Percentiles rank a stretch among this genome's conserved stretches.
Evolutionary conservation across 2,329 filamentous ascomycete genomes (phyloP).

Genomic region (Epichloe festucae): DNA sequence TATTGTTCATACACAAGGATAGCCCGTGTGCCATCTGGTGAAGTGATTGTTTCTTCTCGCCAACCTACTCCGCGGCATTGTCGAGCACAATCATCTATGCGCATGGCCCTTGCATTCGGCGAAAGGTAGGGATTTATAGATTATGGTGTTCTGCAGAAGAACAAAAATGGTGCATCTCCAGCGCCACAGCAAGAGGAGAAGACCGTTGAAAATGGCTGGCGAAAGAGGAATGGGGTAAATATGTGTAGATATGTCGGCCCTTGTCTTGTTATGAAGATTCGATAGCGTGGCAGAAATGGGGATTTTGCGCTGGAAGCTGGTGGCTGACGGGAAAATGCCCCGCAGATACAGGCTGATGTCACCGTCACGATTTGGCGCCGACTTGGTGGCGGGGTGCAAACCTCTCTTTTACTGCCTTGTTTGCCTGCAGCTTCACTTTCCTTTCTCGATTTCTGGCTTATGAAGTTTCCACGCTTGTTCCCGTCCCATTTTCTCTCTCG

Average conservation of each 20-base stretch:
- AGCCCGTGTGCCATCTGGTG: constrained; percentile 31
- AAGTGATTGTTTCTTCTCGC: constrained; percentile 47
- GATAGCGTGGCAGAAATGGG: background rate
- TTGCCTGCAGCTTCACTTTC: no score
- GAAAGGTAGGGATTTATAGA: constrained; percentile 53
- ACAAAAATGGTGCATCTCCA: no score
- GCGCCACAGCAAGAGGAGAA: no score
- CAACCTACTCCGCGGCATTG: constrained; percentile 51
- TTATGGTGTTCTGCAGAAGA: no score
- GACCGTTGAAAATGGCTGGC: no score
- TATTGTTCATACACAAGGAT: constrained; percentile 42
- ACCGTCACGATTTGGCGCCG: constrained; percentile 1
- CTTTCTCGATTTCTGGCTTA: background rate
- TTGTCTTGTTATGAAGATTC: no score
- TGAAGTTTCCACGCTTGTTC: background rate
- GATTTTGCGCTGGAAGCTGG: background rate
- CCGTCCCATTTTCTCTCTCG: background rate
- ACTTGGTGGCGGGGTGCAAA: background rate
- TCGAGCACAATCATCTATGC: constrained; percentile 47
- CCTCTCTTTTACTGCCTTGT: background rate
- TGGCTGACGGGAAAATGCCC: background rate
- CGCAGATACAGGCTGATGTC: background rate
- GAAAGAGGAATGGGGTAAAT: no score
- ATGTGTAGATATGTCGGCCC: no score
- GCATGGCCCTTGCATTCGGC: constrained; percentile 55